These are phyloP conservation scores for Drosera spatulata DNA, from an alignment of 179 eudicot genomes.

Conservation along the genomic window DNA sequence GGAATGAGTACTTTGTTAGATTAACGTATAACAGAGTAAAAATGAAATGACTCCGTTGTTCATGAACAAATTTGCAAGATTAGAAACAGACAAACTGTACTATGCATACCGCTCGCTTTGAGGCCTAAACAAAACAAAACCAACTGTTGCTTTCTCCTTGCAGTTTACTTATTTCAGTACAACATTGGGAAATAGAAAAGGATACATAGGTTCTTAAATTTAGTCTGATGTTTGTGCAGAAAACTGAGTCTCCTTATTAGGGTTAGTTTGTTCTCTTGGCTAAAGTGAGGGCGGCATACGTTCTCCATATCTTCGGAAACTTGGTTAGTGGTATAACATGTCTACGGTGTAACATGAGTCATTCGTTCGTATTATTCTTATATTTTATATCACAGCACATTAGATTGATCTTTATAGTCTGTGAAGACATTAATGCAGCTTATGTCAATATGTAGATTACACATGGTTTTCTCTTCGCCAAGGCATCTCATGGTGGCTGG, in stretches of 20 bases:
- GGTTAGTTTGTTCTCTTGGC: neutral
- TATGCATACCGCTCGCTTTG: too few relatives aligned
- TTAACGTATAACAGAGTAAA: too few relatives aligned
- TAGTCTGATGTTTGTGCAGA: too few relatives aligned
- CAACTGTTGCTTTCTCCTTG: too few relatives aligned
- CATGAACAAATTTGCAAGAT: too few relatives aligned
- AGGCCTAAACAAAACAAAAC: too few relatives aligned
- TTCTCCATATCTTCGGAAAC: neutral
- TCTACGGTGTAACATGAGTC: neutral
- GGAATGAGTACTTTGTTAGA: neutral
- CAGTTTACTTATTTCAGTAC: too few relatives aligned
- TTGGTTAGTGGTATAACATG: neutral
- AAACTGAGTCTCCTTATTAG: too few relatives aligned
- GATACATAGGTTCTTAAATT: too few relatives aligned
- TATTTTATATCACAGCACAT: neutral
- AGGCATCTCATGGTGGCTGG: slow-evolving; percentile 90
- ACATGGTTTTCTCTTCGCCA: slow-evolving; percentile 97
- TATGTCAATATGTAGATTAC: slow-evolving; percentile 48
- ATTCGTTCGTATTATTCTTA: neutral
- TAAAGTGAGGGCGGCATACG: neutral
- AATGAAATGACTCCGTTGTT: too few relatives aligned
- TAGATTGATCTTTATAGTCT: neutral
- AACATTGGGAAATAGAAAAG: too few relatives aligned
- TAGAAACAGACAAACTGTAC: too few relatives aligned
- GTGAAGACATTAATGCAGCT: slow-evolving; percentile 5